Conservation (phyloP, 352 stramenopile species). For the Globisporangium recalcitrans region DNA sequence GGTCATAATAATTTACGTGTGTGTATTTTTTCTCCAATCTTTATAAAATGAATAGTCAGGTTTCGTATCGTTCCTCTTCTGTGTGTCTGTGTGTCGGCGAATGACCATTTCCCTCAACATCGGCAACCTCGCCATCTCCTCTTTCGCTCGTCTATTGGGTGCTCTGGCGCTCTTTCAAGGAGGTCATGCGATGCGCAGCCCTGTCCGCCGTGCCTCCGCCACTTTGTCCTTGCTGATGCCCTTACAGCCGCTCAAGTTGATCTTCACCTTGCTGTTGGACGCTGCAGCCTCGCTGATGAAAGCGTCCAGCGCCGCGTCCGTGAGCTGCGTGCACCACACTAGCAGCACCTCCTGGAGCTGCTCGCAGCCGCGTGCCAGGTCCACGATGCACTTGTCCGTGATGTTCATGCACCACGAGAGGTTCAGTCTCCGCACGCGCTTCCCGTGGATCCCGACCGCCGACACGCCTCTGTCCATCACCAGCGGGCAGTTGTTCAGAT, state of each 20-base stretch:
- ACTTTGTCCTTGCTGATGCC: slow-evolving; percentile 35
- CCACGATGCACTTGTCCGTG: slow-evolving; percentile 76
- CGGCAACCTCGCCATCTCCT: background rate
- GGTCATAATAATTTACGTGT: slow-evolving; percentile 8
- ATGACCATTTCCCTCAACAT: background rate
- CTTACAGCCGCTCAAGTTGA: slow-evolving; percentile 74
- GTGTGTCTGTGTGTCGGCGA: background rate
- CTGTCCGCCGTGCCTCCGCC: slow-evolving; percentile 27
- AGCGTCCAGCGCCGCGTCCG: slow-evolving; percentile 52
- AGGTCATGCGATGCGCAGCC: slow-evolving; percentile 27
- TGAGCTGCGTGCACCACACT: slow-evolving; percentile 84
- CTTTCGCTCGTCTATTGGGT: background rate
- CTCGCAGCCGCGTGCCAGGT: slow-evolving; percentile 58
- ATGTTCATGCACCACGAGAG: slow-evolving; percentile 88
- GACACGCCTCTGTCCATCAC: slow-evolving; percentile 69
- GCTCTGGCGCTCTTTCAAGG: background rate
- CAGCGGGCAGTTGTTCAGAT: slow-evolving; percentile 80
- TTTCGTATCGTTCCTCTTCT: background rate
- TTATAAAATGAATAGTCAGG: background rate
- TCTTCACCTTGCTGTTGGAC: slow-evolving; percentile 20
- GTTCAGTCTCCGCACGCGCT: slow-evolving; percentile 61
- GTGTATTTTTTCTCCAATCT: background rate
- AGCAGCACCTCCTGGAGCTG: slow-evolving; percentile 58
- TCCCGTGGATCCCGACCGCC: slow-evolving; percentile 42
- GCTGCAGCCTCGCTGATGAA: slow-evolving; percentile 26